Percentiles rank a stretch among this genome's conserved stretches.
Evolutionary conservation across 192 early-diverging fungal species (phyloP).

Genomic region (Coemansia sp.): DNA sequence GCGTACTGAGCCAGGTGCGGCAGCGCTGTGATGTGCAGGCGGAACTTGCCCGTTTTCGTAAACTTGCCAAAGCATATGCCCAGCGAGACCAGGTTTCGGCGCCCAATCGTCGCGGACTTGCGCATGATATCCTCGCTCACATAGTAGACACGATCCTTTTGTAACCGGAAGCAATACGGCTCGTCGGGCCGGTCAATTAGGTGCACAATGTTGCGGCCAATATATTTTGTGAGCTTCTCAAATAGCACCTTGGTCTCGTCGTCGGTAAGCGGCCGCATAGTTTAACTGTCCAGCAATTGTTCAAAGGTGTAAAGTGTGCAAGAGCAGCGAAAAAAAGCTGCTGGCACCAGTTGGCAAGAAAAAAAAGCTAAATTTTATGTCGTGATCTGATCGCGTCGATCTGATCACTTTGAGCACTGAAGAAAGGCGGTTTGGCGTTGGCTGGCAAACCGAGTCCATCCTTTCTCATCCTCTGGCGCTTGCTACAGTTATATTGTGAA

Average conservation of each 20-base stretch:
- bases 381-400: background rate
- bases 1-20: conserved; percentile 94
- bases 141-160: conserved; percentile 95
- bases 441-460: conserved; percentile 1
- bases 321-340: background rate
- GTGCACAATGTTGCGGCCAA: conserved; percentile 93
- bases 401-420: background rate
- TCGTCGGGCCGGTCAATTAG: conserved; percentile 94
- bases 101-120: conserved; percentile 72
- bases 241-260: conserved; percentile 97
- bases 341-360: background rate
- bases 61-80: conserved; percentile 99
- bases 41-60: conserved; percentile 96
- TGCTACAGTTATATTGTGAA: conserved; percentile 15
- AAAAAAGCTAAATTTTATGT: background rate
- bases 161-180: conserved; percentile 93
- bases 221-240: conserved; percentile 97
- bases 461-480: conserved; percentile 21
- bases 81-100: conserved; percentile 83
- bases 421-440: background rate
- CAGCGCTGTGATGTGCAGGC: conserved; percentile 88
- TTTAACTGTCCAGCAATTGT: background rate
- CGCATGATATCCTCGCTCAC: conserved; percentile 92
- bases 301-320: background rate
- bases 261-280: conserved; percentile 94